These are phyloP conservation scores for Larix sibirica DNA, from an alignment of 83 land plant genomes.

Conservation along the genomic window DNA sequence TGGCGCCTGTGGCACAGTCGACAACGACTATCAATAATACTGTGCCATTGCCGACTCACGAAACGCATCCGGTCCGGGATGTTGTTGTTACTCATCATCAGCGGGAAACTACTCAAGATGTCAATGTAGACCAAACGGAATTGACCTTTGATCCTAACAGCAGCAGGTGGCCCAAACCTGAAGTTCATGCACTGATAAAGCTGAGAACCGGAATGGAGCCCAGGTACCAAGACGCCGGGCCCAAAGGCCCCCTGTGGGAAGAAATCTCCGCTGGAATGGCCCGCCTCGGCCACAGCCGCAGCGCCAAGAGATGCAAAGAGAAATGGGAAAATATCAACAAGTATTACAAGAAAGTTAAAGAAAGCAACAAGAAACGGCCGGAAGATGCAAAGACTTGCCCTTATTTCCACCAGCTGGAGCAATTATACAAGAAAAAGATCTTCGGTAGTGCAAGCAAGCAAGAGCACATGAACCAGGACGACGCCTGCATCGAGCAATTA, in stretches of 20 bases:
- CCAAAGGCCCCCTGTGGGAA: conserved; percentile 92
- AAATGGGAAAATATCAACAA: conserved; percentile 77
- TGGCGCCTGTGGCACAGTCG: conserved; percentile 15
- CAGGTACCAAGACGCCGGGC: conserved; percentile 77
- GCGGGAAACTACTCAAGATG: conserved; percentile 10
- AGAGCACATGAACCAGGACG: conserved; percentile 27
- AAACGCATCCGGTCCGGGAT: not conserved
- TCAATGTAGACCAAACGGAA: conserved; percentile 16
- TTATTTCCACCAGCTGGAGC: conserved; percentile 83
- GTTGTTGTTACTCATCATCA: not conserved
- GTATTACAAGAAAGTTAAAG: conserved; percentile 21
- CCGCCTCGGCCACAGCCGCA: conserved; percentile 69
- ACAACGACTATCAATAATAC: conserved; percentile 1
- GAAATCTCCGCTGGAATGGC: conserved; percentile 78
- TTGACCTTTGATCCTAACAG: conserved; percentile 29
- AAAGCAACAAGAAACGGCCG: conserved; percentile 69
- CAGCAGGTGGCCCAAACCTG: conserved; percentile 86
- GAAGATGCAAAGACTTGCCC: conserved; percentile 95
- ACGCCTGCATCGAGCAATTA: conserved; percentile 22
- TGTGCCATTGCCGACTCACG: conserved; percentile 10
- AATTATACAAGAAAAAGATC: conserved; percentile 55
- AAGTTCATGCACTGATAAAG: conserved; percentile 77
- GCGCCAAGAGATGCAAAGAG: conserved; percentile 84
- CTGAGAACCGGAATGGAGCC: conserved; percentile 65
- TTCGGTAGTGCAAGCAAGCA: conserved; percentile 6